phyloP scores from a whole-genome alignment of 1,139 yeast species.

The Hansenula lynferdii region DNA sequence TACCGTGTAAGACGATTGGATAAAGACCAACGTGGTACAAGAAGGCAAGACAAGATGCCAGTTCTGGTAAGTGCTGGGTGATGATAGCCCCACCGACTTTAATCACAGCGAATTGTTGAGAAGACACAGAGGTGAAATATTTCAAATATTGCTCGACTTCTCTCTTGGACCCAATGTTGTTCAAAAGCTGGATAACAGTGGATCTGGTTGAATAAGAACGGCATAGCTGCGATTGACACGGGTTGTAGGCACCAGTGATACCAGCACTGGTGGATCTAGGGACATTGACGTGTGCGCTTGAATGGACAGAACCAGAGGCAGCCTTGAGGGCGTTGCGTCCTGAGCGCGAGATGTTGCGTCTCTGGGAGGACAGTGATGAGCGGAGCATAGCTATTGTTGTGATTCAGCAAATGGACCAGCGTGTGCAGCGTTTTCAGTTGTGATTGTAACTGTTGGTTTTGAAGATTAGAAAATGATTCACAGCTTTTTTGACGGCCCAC shows the following conservation, averaged over 20 bases:
- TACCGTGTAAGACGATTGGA: conserved; percentile 96
- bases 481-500: no score
- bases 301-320: conserved; percentile 7
- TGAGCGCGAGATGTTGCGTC: conserved; percentile 20
- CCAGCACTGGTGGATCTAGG: conserved; percentile 9
- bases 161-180: conserved; percentile 94
- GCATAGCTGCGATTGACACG: conserved; percentile 10
- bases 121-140: conserved; percentile 91
- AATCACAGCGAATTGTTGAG: conserved; percentile 96
- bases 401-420: no score
- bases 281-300: conserved; percentile 5
- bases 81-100: conserved; percentile 99
- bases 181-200: conserved; percentile 89
- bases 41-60: conserved; percentile 94
- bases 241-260: conserved; percentile 6
- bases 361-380: conserved; percentile 21
- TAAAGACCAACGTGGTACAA: conserved; percentile 95
- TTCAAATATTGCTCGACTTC: conserved; percentile 97
- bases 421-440: no score
- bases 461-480: no score
- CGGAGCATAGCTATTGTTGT: conserved; percentile 24
- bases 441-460: no score
- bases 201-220: conserved; percentile 56
- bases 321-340: conserved; percentile 10
- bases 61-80: conserved; percentile 86